Base-by-base conservation (phyloP, 352 stramenopile genomes). In the Pythium monospermum region DNA sequence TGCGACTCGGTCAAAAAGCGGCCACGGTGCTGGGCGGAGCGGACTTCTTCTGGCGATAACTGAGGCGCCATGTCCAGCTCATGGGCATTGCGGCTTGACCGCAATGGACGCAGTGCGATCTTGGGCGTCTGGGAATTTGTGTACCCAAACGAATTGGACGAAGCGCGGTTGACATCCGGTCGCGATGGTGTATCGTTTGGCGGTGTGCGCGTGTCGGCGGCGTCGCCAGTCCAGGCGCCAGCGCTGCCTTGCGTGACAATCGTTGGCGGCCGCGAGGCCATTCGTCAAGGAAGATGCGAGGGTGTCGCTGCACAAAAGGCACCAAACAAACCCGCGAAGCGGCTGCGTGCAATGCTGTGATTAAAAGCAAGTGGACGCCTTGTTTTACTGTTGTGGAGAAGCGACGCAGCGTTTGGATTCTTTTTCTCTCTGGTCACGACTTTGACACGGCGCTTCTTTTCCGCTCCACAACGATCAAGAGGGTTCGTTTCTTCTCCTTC, bases 1-100 rank as follows among this genome's bases (percentile, higher is more conserved):
- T 78, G 63, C 11, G 59, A 50, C 10, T 73, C 66, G 7, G 51
- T 69, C 35, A 78, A 50, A 18, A 76, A 76, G 7, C 69, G 59
- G 15, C 55, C 33, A 5, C 56, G 59, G 36, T 75, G 69, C 22
- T 49, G 28, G n/a, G 42, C 36, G 21, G 52, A 53, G 26, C 35
- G 43, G 19, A 50, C 15, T 22, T 45, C 27, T 19, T 54, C 36
- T 1, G 52, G 43, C n/a, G n/a, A n/a, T n/a, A n/a, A 15, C 10
- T 13, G 3, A 21, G 27, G 10, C 15, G 38, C 35, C 28, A 4
- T 39, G 33, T 35, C 31, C 19, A 21, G 25, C 32, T n/a, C 23
- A 18, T 28, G 27, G 23, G 22, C 16, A 19, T 39, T 32, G 32
- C 41, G 55, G 11, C 37, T 47, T 27, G 55, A 57, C 12, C 48